These are phyloP conservation scores for Ascoidea tarda DNA, from an alignment of 805 yeast genomes.

Conservation along the genomic window DNA sequence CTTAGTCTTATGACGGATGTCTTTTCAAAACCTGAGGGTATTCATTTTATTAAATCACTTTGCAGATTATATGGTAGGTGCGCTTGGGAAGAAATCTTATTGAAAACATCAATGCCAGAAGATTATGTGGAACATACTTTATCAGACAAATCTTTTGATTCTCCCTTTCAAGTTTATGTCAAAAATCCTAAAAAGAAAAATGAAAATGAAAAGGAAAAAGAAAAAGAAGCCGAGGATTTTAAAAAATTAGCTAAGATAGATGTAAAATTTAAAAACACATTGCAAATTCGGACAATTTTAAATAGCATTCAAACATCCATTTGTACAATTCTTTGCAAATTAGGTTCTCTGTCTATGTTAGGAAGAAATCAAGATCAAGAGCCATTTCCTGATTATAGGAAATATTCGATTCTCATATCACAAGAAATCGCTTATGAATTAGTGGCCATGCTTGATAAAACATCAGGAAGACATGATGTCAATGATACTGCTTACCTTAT, in stretches of 20 bases:
- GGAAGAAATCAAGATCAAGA: slow-evolving; percentile 31
- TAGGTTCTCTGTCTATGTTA: slow-evolving; percentile 17
- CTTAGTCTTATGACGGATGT: slow-evolving; percentile 22
- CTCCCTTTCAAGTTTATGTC: slow-evolving; percentile 28
- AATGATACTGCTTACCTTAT: slow-evolving; percentile 15
- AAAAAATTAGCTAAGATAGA: slow-evolving; percentile 25
- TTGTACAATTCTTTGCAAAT: slow-evolving; percentile 26
- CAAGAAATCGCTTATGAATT: slow-evolving; percentile 18
- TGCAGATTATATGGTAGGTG: slow-evolving; percentile 34
- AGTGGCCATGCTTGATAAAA: slow-evolving; percentile 14
- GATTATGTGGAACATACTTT: slow-evolving; percentile 30
- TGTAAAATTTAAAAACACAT: slow-evolving; percentile 48
- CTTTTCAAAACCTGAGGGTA: slow-evolving; percentile 28
- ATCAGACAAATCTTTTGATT: slow-evolving; percentile 13
- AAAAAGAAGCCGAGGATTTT: not conserved
- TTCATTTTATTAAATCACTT: slow-evolving; percentile 25
- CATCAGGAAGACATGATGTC: slow-evolving; percentile 12
- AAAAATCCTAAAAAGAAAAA: slow-evolving; percentile 25
- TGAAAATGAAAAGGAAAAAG: slow-evolving; percentile 13
- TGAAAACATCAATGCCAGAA: slow-evolving; percentile 34
- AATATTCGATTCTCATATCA: slow-evolving; percentile 27
- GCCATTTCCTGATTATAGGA: slow-evolving; percentile 19
- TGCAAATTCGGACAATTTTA: slow-evolving; percentile 37
- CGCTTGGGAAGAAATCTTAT: slow-evolving; percentile 40
- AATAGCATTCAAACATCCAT: slow-evolving; percentile 33